Evolutionary conservation across 2,329 filamentous ascomycete species (phyloP), one percentile per base, ranked within the genome.

Genomic region (Trichoderma gracile): DNA sequence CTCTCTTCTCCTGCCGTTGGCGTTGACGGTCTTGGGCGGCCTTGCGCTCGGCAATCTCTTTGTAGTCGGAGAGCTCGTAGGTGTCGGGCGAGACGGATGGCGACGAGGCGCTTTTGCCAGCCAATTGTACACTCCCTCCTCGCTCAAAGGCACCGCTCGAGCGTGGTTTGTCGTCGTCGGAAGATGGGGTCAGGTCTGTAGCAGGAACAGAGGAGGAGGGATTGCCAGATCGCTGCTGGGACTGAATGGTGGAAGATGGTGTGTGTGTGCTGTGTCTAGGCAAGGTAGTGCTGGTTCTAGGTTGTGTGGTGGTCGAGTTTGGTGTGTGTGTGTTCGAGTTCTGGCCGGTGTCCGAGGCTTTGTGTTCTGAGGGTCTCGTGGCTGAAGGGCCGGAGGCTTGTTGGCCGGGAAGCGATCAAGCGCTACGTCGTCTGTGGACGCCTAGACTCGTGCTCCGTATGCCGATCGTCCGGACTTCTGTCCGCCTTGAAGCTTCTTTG

Each of bases 21-120:
- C 70, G 67, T 65, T 78, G 74, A 60, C 72, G 73, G 38, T 75
- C 73, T 65, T 72, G 67, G 45, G 65, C 68, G 65, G 73, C 68
- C 57, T 72, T 69, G 47, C 73, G 73, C 57, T 69, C 67, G 58
- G 72, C 69, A 56, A 76, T 71, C 47, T 73, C 71, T 43, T 70
- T 67, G 70, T 80, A 81, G 54, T 79, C 77, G 65, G 69, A 71
- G 53, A 84, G 78, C 68, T 82, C 80, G 73, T 78, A 80, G 40
- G 70, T 68, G 47, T 75, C 67, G 52, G 58, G 40, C 0, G 25
- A 42, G 19, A 21, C 8, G 42, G 55, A 38, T 27, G 27, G 25
- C 27, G 55, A 58, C 30, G 55, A 58, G 21, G 42, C 25, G n/a
- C 42, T 58, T 19, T 47, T 58, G 10, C 27, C 40, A 30, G 40